Percentiles rank a stretch among this genome's conserved stretches.
phyloP scores from a whole-genome alignment of 345 rosid genomes.

The Fremontodendron californicum region DNA sequence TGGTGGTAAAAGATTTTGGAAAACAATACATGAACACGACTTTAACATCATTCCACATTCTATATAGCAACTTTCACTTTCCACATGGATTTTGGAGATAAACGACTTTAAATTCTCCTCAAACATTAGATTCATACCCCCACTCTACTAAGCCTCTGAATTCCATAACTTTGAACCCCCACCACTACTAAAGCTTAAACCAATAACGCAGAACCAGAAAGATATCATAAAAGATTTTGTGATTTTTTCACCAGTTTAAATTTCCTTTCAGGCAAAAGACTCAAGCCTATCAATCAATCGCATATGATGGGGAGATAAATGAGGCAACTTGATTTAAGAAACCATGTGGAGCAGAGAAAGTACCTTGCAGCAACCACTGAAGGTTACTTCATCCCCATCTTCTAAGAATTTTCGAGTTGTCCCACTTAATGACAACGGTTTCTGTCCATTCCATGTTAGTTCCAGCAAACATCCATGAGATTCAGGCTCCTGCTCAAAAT shows the following conservation, averaged over 20 bases:
- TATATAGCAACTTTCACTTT: neutral
- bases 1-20: neutral
- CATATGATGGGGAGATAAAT: neutral
- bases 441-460: constrained; percentile 91
- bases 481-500: constrained; percentile 67
- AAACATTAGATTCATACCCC: neutral
- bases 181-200: neutral
- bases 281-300: neutral
- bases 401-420: constrained; percentile 65
- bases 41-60: neutral
- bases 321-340: neutral
- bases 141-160: neutral
- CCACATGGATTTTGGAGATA: neutral
- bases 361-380: constrained; percentile 81
- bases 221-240: neutral
- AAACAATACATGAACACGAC: neutral
- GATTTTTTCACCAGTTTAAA: neutral
- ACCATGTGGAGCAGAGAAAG: neutral
- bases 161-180: neutral
- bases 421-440: constrained; percentile 62
- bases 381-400: constrained; percentile 90
- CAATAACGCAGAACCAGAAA: neutral
- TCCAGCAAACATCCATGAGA: constrained; percentile 90
- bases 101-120: neutral
- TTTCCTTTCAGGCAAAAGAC: neutral